These are phyloP conservation scores for Calamus simplicifolius DNA, from an alignment of 176 grass and related monocot species.

Conservation along the genomic window DNA sequence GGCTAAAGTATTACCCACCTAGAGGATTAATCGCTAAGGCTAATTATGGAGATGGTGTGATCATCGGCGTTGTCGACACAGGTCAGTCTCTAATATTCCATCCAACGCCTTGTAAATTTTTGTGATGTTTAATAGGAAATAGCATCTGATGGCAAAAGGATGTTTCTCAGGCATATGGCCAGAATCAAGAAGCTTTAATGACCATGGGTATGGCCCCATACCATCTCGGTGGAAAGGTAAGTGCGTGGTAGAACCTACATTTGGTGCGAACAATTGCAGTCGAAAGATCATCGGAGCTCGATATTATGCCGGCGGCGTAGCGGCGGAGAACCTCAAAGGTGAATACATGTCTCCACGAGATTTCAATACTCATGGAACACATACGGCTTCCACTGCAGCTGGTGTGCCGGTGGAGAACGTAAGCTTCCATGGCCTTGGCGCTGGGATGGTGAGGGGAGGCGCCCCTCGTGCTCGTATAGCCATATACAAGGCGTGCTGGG, in stretches of 20 bases:
- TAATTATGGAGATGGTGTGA: slow-evolving; percentile 36
- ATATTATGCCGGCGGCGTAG: slow-evolving; percentile 1
- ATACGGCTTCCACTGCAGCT: slow-evolving; percentile 18
- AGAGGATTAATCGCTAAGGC: slow-evolving; percentile 10
- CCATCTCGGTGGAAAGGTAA: slow-evolving; percentile 21
- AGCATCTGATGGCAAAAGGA: too few species aligned
- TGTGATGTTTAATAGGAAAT: too few species aligned
- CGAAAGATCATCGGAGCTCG: slow-evolving; percentile 28
- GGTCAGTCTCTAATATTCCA: slow-evolving; percentile 8
- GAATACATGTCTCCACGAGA: slow-evolving; percentile 29
- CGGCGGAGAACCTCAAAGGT: not conserved
- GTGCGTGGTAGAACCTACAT: slow-evolving; percentile 13
- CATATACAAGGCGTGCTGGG: slow-evolving; percentile 17
- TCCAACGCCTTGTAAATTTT: too few species aligned
- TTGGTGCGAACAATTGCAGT: slow-evolving; percentile 20
- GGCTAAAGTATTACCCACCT: not conserved
- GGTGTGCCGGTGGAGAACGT: not conserved
- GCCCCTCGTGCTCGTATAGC: slow-evolving; percentile 21
- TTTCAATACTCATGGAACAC: slow-evolving; percentile 8
- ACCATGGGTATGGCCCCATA: slow-evolving; percentile 5
- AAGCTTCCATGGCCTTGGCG: not conserved
- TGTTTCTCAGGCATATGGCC: slow-evolving; percentile 27
- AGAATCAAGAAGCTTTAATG: slow-evolving; percentile 23
- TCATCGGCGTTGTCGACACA: slow-evolving; percentile 32
- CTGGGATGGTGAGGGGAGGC: not conserved